Evolutionary conservation across 352 stramenopile genomes (phyloP).

Genomic region (Globisporangium carolinianum): DNA sequence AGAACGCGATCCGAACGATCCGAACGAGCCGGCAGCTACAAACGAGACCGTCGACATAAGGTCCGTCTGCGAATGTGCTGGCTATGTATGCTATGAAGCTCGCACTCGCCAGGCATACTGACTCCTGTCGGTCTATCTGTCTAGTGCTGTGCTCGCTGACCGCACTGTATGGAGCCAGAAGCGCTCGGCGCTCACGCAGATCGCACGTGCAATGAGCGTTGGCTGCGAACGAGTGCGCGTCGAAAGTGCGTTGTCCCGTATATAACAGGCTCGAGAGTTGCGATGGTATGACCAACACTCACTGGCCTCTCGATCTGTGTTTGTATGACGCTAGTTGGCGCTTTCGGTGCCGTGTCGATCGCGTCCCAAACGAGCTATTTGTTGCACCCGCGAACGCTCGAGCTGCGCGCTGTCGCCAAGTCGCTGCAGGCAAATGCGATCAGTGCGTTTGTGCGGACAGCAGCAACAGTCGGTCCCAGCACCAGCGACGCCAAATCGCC

Average conservation of each 20-base stretch:
- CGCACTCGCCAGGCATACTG: neutral
- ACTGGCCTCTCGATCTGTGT: slow-evolving; percentile 1
- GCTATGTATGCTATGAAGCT: neutral
- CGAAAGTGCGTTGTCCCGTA: slow-evolving; percentile 16
- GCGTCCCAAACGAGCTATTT: slow-evolving; percentile 18
- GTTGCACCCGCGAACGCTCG: slow-evolving; percentile 28
- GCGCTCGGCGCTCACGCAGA: slow-evolving; percentile 17
- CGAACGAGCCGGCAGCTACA: neutral
- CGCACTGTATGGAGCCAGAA: slow-evolving; percentile 14
- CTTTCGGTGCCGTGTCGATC: slow-evolving; percentile 10
- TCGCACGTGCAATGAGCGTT: slow-evolving; percentile 28
- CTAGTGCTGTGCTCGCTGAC: slow-evolving; percentile 25
- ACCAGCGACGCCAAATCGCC: slow-evolving; percentile 16
- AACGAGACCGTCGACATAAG: neutral
- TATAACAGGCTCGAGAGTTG: neutral
- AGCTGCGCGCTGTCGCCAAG: slow-evolving; percentile 26
- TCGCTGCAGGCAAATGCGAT: slow-evolving; percentile 17
- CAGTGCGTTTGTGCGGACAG: neutral
- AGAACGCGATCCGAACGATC: slow-evolving; percentile 4
- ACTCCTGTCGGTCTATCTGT: neutral
- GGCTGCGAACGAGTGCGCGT: slow-evolving; percentile 24
- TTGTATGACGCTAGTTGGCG: slow-evolving; percentile 21
- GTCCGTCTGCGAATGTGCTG: neutral
- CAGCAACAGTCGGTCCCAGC: too few relatives aligned
- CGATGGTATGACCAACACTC: neutral